Base-by-base conservation (phyloP, 805 yeast genomes). In the Tetrapisispora nanseiensis region DNA sequence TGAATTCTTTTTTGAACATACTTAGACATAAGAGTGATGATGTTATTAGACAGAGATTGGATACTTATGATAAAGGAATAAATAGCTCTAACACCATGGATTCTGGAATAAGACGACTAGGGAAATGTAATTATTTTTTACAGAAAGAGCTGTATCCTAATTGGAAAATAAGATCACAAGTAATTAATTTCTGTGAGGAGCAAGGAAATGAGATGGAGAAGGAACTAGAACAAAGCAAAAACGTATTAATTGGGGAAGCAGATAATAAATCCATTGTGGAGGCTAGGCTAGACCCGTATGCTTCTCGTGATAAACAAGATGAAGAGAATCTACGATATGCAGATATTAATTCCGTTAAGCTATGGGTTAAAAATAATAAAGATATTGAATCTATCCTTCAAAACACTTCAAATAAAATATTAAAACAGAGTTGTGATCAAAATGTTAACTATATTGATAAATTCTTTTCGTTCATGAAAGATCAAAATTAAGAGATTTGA, bases 211-310 rank as follows among this genome's bases (percentile, higher is more conserved):
- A 45, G 7, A 47, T 68, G 58, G 53, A 60, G 36, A 20, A 39
- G 2, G 70, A 66, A 24, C 47, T 65, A 3, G 61, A 63, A 16
- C 16, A 23, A n/a, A 30, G 19, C 12, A 12, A 13, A 45, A 48
- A 1, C 48, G 56, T 32, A 40, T 46, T 36, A 48, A 47, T 10
- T 4, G 18, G 5, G 44, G 44, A 45, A n/a, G n/a, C 32, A n/a
- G 19, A n/a, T 23, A 40, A 52, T 18, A 12, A 59, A 45, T 34
- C 58, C 42, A 36, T 53, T 43, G 48, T 49, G 12, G 44, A 46
- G 47, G 48, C 57, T 33, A 55, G 75, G 23, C 48, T 71, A 5
- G 78, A 76, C 50, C 80, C 81, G 1, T 76, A 76, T 48, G 74
- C 73, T 3, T 60, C 65, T 10, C 63, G 69, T 39, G 73, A 71